Evolutionary conservation across 768 basidiomycete genomes (phyloP), one percentile per base, ranked within the genome.

Genomic region (Mycena belliarum): DNA sequence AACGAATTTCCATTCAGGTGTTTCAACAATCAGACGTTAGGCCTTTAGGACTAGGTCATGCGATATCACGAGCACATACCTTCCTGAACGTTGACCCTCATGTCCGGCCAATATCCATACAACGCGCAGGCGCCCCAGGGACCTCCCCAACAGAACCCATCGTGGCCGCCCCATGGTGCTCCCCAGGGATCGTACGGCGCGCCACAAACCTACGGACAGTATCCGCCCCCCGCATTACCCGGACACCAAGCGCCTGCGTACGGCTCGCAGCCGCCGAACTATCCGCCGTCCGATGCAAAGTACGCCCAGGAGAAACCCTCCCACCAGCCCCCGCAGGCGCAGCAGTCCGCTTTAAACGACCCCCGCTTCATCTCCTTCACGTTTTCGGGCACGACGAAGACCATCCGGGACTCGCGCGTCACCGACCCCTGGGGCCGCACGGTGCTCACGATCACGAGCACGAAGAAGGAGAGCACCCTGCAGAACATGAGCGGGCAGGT

Each of bases 341-440:
- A 26, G 38, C 37, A 33, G n/a, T 12, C n/a, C 5, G 21, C n/a
- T 12, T 25, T 11, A 21, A 35, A 42, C 35, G 44, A 55, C 14
- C 53, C 35, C 5, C 35, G 45, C 15, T 41, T 55, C n/a, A 20
- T 55, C 23, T 47, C 50, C 4, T 59, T 59, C 51, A 41, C 47
- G 28, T 59, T 59, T 50, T 52, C 57, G 1, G 57, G 57, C 24
- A 48, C 45, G 18, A 59, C 52, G 46, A 23, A 38, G 24, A 59
- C 28, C 21, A 59, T 59, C 46, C 50, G 57, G 12, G 57, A 59
- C 50, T 52, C 57, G 16, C 29, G 20, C 8, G 57, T 59, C 28
- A 53, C 51, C 14, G 57, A 59, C 23, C 46, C 45, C 12, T 59
- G 57, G 57, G 51, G 51, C 12, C 50, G 38, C 8, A 59, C 51